Evolutionary conservation across 2,329 filamentous ascomycete species (phyloP), one percentile per base, ranked within the genome.

Genomic region (Aspergillus hiratsukae): DNA sequence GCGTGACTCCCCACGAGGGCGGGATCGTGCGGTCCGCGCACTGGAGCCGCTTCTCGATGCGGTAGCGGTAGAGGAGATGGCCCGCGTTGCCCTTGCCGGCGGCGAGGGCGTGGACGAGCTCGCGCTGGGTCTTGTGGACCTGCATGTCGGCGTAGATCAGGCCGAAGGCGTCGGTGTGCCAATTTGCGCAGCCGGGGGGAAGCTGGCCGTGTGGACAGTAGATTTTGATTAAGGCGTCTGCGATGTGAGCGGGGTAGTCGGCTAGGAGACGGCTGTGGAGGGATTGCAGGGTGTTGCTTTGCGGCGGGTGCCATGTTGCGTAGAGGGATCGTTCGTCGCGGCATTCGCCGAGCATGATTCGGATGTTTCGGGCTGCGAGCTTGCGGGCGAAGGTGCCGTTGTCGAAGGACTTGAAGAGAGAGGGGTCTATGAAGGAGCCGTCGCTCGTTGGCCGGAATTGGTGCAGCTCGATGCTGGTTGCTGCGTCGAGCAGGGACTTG

Each of bases 81-180:
- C 75, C 78, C 0, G 77, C 74, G 0, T 77, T 78, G 3, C 72
- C 74, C 0, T 77, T 78, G 3, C 72, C 73, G 17, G 67, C 63
- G 0, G 72, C 72, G 1, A 85, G 70, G 0, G 75, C 73, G 37
- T 77, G 67, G 4, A 78, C 70, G 55, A 84, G 77, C 0, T 82
- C 82, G 6, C 81, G 77, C 64, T 82, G 75, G 17, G 82, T 75
- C 19, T 72, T 69, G 61, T 84, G 77, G 8, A 84, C 78, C 63
- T 84, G 82, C 58, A 83, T 78, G 53, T 83, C 79, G 3, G 82
- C 81, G 59, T 84, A 84, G 5, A 84, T 72, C 14, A 71, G 72
- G 0, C 81, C 82, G 64, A 83, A 84, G 0, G 78, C 77, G 27
- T 82, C 77, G 49, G 66, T 60, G 7, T 52, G 31, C 82, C 82